phyloP scores from a whole-genome alignment of 441 rosid species.

The Mallotus repandus region DNA sequence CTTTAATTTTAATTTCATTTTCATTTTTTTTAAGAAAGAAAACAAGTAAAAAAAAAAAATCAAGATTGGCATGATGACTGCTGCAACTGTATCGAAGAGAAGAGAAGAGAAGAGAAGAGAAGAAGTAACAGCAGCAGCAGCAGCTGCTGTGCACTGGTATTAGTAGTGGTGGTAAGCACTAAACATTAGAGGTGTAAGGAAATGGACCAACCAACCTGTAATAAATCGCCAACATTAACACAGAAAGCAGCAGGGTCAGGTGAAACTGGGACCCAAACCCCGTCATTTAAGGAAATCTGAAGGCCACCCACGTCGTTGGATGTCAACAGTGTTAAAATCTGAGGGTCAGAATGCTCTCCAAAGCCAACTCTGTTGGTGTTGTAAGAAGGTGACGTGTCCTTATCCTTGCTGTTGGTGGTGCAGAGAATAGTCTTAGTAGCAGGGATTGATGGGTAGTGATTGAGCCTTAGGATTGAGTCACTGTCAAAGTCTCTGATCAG shows the following conservation, averaged over 20 bases:
- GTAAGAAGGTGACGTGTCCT: conserved; percentile 20
- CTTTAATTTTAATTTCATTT: neutral
- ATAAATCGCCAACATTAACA: conserved; percentile 84
- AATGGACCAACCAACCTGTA: conserved; percentile 70
- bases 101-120: neutral
- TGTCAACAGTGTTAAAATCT: conserved; percentile 73
- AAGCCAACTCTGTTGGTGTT: conserved; percentile 45
- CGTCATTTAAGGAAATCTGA: conserved; percentile 51
- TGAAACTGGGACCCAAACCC: conserved; percentile 69
- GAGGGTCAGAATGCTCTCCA: conserved; percentile 97
- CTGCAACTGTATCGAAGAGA: too few relatives aligned
- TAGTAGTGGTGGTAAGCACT: too few relatives aligned
- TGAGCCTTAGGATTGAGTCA: conserved; percentile 70
- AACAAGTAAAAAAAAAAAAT: too few relatives aligned
- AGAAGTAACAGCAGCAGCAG: neutral
- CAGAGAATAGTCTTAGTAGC: neutral
- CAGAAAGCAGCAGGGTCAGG: conserved; percentile 79
- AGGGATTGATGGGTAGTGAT: conserved; percentile 66
- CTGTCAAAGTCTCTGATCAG: conserved; percentile 60
- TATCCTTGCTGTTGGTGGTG: conserved; percentile 12
- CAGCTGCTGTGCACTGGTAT: neutral
- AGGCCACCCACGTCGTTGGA: conserved; percentile 86
- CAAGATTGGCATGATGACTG: conserved; percentile 7
- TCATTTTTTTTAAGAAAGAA: too few relatives aligned
- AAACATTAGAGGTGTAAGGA: neutral